Conservation (phyloP, 225 moss, liverwort and hornwort species). For the Straminergon stramineum region DNA sequence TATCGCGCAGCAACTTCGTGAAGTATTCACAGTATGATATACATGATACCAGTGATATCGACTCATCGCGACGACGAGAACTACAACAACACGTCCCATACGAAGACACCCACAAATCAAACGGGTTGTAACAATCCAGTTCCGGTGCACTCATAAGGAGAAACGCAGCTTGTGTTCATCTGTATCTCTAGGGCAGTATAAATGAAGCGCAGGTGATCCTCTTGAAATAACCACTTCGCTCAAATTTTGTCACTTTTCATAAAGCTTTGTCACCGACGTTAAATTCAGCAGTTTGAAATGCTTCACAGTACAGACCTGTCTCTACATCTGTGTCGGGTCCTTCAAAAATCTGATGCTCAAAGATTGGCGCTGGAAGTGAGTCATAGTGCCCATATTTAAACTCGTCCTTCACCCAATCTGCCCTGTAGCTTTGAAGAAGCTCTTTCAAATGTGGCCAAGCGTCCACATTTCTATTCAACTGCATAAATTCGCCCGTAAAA, state of each 20-base stretch:
- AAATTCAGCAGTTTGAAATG: neutral
- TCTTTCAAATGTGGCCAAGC: slow-evolving; percentile 95
- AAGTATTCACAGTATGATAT: neutral
- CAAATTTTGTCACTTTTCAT: neutral
- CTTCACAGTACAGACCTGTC: slow-evolving; percentile 44
- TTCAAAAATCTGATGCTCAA: slow-evolving; percentile 88
- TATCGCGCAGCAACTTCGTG: neutral
- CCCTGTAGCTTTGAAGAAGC: slow-evolving; percentile 73
- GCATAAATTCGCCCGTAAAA: slow-evolving; percentile 5
- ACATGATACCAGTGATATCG: neutral
- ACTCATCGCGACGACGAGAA: neutral
- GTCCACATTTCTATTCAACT: slow-evolving; percentile 79
- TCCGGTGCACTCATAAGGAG: neutral
- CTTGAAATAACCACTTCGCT: neutral
- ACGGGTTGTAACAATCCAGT: neutral
- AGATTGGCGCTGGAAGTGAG: slow-evolving; percentile 44
- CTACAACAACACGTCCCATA: neutral
- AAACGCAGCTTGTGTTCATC: neutral
- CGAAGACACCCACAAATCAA: neutral
- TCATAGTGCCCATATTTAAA: slow-evolving; percentile 89
- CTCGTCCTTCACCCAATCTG: slow-evolving; percentile 93
- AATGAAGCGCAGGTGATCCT: neutral
- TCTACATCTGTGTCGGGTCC: slow-evolving; percentile 93
- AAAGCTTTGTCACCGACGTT: neutral
- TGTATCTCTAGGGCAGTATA: neutral